Evolutionary conservation across 2,329 filamentous ascomycete genomes (phyloP), one percentile per base, ranked within the genome.

Genomic region (Kalmusia sp.): DNA sequence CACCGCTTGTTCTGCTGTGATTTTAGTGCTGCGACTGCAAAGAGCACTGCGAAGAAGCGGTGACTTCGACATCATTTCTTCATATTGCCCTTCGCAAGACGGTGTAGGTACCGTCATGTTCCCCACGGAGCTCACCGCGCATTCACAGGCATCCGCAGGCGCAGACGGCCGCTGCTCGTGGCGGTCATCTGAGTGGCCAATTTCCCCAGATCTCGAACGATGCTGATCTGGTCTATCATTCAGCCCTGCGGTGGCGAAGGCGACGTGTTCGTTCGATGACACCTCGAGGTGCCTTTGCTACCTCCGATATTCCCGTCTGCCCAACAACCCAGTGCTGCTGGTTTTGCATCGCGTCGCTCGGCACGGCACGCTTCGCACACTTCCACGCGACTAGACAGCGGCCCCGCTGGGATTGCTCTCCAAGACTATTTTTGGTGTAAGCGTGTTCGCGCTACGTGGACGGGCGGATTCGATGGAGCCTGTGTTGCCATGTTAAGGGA

Each of bases 1-100:
- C 44, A 47, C 44, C 44, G 44, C 44, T 30, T 47, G 22, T 47
- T 47, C 21, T 19, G 44, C n/a, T 22, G 44, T 47, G 22, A 35
- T 25, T 21, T 47, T 47, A 15, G 44, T 37, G 31, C 22, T 21
- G 22, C 15, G 9, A 28, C n/a, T 19, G 24, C 33, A 24, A 37
- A 35, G 15, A 47, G 21, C 24, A 47, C 44, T 35, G n/a, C 33
- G 30, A 37, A 47, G n/a, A 21, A 37, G 44, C 44, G 44, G 44
- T 47, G 44, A 47, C 44, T 14, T 37, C 22, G 19, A 27, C 24
- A 47, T 30, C 44, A 28, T 21, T 47, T 24, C n/a, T 47, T 24
- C 21, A 38, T 12, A n/a, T 19, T 37, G 17, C 14, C 9, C 15
- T n/a, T 47, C 33, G 22, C 22, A 35, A 46, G 33, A 37, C 44